Conservation (phyloP, 768 basidiomycete species). For the Leccinum aurantiacum region DNA sequence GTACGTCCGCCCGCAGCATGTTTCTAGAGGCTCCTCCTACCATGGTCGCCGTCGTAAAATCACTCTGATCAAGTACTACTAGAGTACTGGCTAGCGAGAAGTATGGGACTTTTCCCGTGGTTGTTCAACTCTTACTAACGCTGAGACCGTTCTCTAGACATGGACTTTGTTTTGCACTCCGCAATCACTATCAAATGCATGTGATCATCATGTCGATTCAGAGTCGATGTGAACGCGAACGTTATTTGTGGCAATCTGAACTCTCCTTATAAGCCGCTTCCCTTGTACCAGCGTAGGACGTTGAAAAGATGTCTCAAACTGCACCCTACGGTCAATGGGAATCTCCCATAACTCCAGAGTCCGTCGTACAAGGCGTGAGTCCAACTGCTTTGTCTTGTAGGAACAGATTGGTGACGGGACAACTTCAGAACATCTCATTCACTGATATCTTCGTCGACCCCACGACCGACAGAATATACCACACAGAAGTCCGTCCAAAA, state of each 20-base stretch:
- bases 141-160: not conserved
- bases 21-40: no score
- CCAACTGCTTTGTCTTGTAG: slow-evolving; percentile 4
- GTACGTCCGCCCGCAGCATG: no score
- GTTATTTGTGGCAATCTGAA: not conserved
- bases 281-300: not conserved
- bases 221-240: not conserved
- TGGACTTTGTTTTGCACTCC: not conserved
- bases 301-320: slow-evolving; percentile 16
- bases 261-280: not conserved
- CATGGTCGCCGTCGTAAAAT: no score
- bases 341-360: slow-evolving; percentile 54
- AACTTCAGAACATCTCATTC: no score
- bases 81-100: no score
- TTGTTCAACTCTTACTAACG: no score
- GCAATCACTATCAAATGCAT: not conserved
- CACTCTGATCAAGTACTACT: no score
- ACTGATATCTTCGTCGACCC: slow-evolving; percentile 56
- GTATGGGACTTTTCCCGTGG: no score
- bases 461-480: slow-evolving; percentile 45
- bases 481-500: slow-evolving; percentile 58
- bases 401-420: slow-evolving; percentile 2
- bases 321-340: slow-evolving; percentile 66
- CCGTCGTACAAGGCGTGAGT: slow-evolving; percentile 47
- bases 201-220: not conserved